Percentiles rank a stretch among this genome's conserved stretches.
phyloP scores from a whole-genome alignment of 768 basidiomycete genomes.

The Hysterangium stoloniferum region DNA sequence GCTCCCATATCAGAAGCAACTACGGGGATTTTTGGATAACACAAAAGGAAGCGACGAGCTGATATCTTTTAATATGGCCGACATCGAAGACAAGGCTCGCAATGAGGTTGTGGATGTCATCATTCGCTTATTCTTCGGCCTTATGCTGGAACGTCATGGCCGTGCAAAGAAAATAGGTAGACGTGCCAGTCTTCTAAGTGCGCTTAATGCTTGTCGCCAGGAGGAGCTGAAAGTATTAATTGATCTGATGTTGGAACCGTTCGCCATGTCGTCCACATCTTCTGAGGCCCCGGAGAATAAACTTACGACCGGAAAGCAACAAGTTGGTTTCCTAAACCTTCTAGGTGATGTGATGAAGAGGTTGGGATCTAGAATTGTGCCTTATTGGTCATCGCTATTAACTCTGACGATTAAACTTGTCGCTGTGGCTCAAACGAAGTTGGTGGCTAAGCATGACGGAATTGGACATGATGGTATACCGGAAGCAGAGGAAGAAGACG shows the following conservation, averaged over 20 bases:
- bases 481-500: conserved; percentile 26
- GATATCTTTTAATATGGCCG: conserved; percentile 58
- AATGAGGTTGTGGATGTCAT: conserved; percentile 58
- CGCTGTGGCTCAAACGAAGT: conserved; percentile 51
- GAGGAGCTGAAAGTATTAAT: conserved; percentile 72
- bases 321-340: conserved; percentile 77
- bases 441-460: conserved; percentile 29
- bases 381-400: conserved; percentile 71
- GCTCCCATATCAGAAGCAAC: conserved; percentile 47
- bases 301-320: conserved; percentile 44
- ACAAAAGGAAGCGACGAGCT: conserved; percentile 87
- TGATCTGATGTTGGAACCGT: conserved; percentile 79
- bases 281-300: conserved; percentile 24
- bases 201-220: conserved; percentile 61
- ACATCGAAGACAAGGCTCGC: conserved; percentile 49
- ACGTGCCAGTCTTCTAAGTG: conserved; percentile 65
- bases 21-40: conserved; percentile 72
- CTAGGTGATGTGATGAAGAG: conserved; percentile 79
- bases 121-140: conserved; percentile 75
- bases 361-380: conserved; percentile 62
- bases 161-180: conserved; percentile 53
- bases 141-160: conserved; percentile 77
- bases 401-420: conserved; percentile 59
- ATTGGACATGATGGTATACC: conserved; percentile 31
- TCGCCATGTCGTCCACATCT: conserved; percentile 30